Evolutionary conservation across 2,329 filamentous ascomycete genomes (phyloP).

Genomic region (Epichloe sylvatica): DNA sequence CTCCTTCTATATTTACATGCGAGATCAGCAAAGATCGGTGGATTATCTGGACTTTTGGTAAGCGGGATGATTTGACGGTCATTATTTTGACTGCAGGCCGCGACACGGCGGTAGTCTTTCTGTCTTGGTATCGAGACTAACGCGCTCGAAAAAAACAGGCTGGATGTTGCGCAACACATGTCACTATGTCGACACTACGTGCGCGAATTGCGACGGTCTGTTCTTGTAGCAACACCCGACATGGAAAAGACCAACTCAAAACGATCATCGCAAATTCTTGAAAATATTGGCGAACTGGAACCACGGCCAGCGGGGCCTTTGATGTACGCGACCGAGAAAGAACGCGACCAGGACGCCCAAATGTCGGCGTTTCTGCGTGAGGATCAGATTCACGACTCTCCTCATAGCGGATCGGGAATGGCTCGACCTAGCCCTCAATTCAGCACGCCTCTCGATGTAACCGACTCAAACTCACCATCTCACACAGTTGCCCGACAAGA

Average conservation of each 20-base stretch:
- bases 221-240: constrained; percentile 86
- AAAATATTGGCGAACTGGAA: constrained; percentile 54
- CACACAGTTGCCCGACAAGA: constrained; percentile 80
- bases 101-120: neutral
- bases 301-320: constrained; percentile 45
- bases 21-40: constrained; percentile 92
- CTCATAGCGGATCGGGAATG: constrained; percentile 33
- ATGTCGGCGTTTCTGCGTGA: constrained; percentile 81
- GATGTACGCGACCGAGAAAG: constrained; percentile 53
- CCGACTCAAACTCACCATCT: constrained; percentile 69
- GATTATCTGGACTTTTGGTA: constrained; percentile 99
- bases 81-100: neutral
- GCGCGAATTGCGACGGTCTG: constrained; percentile 81
- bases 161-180: constrained; percentile 98
- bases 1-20: constrained; percentile 99
- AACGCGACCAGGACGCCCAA: constrained; percentile 71
- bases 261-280: constrained; percentile 68
- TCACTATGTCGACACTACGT: constrained; percentile 95
- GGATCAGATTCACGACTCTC: constrained; percentile 42
- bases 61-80: constrained; percentile 15
- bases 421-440: constrained; percentile 40
- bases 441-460: constrained; percentile 46
- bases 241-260: constrained; percentile 69
- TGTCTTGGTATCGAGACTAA: neutral
- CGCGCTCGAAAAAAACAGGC: constrained; percentile 41